Percentiles rank a stretch among this genome's conserved stretches.
These are phyloP conservation scores for Chaetomium globosum DNA, from an alignment of 2,329 filamentous ascomycete genomes.

Conservation along the genomic window DNA sequence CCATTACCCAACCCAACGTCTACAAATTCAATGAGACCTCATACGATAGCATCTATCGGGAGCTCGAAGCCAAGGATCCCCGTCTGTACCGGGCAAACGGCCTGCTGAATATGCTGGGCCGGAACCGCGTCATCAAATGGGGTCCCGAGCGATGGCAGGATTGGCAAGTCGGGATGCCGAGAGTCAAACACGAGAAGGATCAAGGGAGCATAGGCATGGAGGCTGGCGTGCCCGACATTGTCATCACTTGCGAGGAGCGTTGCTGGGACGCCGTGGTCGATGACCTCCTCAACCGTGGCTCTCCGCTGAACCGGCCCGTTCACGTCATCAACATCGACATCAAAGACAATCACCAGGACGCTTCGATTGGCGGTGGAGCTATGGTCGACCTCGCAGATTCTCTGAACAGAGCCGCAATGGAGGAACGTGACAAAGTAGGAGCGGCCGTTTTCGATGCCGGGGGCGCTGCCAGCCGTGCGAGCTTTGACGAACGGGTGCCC, in stretches of 20 bases:
- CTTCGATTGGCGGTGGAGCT: conserved; percentile 82
- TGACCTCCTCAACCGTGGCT: conserved; percentile 82
- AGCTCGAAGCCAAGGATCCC: conserved; percentile 82
- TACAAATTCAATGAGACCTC: conserved; percentile 98
- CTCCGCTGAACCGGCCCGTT: conserved; percentile 85
- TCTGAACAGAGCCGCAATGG: conserved; percentile 75
- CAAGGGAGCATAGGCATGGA: conserved; percentile 81
- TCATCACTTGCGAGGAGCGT: conserved; percentile 95
- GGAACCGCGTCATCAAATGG: conserved; percentile 91
- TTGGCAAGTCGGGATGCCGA: conserved; percentile 85
- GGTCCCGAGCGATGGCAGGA: conserved; percentile 97
- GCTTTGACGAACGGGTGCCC: conserved; percentile 91
- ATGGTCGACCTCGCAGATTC: conserved; percentile 89
- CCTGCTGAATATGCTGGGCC: conserved; percentile 90
- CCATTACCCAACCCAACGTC: conserved; percentile 90
- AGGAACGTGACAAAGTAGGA: conserved; percentile 72
- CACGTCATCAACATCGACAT: conserved; percentile 99
- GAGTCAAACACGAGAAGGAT: conserved; percentile 74
- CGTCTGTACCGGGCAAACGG: conserved; percentile 90
- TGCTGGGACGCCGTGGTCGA: conserved; percentile 99
- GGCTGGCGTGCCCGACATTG: conserved; percentile 85
- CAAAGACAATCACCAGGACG: conserved; percentile 97
- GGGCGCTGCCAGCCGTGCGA: conserved; percentile 65
- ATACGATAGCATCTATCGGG: conserved; percentile 91
- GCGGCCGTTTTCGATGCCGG: conserved; percentile 69